Evolutionary conservation across 2,329 filamentous ascomycete genomes (phyloP).

Genomic region (Rhinocladiella similis): DNA sequence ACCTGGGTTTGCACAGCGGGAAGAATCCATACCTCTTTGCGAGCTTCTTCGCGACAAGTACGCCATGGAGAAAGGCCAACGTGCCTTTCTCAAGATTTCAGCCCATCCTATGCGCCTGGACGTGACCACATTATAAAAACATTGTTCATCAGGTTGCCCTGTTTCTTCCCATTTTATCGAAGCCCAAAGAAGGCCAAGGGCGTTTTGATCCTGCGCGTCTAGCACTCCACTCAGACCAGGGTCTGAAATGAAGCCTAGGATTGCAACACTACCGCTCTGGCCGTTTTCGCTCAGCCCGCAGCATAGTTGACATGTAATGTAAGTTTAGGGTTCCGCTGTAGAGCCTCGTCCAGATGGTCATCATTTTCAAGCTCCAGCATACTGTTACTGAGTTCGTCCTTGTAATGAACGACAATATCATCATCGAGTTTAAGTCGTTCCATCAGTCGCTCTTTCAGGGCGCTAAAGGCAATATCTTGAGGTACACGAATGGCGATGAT

Average conservation of each 20-base stretch:
- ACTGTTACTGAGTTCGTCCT: constrained; percentile 76
- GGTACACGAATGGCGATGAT: constrained; percentile 89
- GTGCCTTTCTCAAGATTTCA: neutral
- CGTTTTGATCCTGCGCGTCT: neutral
- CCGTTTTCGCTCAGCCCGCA: constrained; percentile 7
- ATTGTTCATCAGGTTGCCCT: constrained; percentile 24
- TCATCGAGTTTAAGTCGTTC: constrained; percentile 79
- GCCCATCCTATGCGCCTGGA: constrained; percentile 11
- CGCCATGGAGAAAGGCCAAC: neutral
- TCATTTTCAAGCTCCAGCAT: constrained; percentile 76
- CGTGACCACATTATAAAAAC: constrained; percentile 19
- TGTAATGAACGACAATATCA: constrained; percentile 75
- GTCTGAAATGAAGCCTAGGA: neutral
- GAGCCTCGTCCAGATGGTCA: constrained; percentile 75
- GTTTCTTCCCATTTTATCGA: neutral
- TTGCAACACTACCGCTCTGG: neutral
- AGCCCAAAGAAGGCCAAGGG: neutral
- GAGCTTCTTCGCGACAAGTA: too few species aligned
- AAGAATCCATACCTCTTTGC: too few species aligned
- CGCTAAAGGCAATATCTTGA: constrained; percentile 72
- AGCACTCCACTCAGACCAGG: neutral
- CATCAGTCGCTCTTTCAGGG: constrained; percentile 79
- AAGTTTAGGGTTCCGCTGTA: constrained; percentile 84
- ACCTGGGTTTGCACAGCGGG: too few species aligned
- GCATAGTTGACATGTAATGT: constrained; percentile 52